phyloP scores from a whole-genome alignment of 2,329 filamentous ascomycete species.

The Cercospora zeae-maydis region DNA sequence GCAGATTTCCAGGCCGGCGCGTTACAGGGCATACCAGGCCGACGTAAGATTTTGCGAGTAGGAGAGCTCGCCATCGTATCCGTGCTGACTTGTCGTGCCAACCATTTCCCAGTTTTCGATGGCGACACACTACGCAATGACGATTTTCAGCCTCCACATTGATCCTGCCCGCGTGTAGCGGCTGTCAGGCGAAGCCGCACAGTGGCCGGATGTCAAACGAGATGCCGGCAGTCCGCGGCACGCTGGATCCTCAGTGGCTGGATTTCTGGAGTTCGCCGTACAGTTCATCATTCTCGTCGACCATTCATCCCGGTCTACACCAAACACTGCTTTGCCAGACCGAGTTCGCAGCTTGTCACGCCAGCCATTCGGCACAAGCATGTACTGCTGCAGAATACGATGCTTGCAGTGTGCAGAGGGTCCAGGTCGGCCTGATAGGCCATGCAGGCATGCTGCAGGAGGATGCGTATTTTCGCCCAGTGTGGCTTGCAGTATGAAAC shows the following conservation, averaged over 20 bases:
- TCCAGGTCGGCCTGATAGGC: background rate
- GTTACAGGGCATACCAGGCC: constrained; percentile 16
- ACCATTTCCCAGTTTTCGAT: constrained; percentile 20
- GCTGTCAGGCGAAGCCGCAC: constrained; percentile 4
- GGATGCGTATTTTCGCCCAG: background rate
- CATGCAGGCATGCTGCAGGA: background rate
- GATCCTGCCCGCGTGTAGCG: constrained; percentile 5
- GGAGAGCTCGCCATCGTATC: constrained; percentile 8
- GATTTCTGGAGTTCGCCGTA: constrained; percentile 17
- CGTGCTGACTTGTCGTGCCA: constrained; percentile 12
- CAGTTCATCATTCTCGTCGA: constrained; percentile 9
- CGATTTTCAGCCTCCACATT: constrained; percentile 12
- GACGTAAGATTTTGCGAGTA: constrained; percentile 14
- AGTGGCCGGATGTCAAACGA: constrained; percentile 1
- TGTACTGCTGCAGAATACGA: background rate
- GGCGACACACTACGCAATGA: constrained; percentile 20
- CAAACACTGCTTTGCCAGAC: constrained; percentile 11
- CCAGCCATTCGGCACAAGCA: background rate
- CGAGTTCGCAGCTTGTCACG: background rate
- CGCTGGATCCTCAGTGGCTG: constrained; percentile 13
- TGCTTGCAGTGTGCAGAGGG: background rate
- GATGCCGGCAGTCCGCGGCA: constrained; percentile 11
- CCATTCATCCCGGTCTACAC: constrained; percentile 14
- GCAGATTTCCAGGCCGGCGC: constrained; percentile 15
- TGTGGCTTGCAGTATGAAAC: constrained; percentile 1